These are phyloP conservation scores for Penstemon davidsonii DNA, from an alignment of 257 asterid genomes.

Conservation along the genomic window DNA sequence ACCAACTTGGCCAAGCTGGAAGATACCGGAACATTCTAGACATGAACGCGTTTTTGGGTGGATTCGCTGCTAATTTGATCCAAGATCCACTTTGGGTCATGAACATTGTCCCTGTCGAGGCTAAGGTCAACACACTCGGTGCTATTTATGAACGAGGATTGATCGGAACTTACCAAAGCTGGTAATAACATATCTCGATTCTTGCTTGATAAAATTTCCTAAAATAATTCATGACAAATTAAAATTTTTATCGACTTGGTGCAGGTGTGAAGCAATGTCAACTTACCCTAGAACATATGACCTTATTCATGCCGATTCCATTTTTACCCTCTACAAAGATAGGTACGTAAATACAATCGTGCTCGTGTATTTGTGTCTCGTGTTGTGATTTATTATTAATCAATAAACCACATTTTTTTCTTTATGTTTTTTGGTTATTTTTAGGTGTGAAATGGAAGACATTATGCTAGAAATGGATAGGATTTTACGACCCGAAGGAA, in stretches of 20 bases:
- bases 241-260: not conserved
- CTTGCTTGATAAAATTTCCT: not conserved
- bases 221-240: not conserved
- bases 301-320: conserved; percentile 73
- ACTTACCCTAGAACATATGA: conserved; percentile 93
- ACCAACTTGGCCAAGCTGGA: conserved; percentile 73
- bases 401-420: not conserved
- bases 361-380: not conserved
- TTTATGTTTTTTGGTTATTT: too few relatives aligned
- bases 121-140: conserved; percentile 61
- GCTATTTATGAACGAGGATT: conserved; percentile 84
- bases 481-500: conserved; percentile 78
- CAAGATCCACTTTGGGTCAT: conserved; percentile 89
- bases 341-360: conserved; percentile 38
- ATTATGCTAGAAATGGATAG: conserved; percentile 86
- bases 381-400: not conserved
- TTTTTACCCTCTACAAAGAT: conserved; percentile 70
- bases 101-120: conserved; percentile 76
- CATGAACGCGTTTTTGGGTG: conserved; percentile 86
- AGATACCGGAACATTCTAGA: conserved; percentile 87
- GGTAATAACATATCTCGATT: conserved; percentile 38
- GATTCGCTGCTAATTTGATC: conserved; percentile 84
- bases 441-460: conserved; percentile 76
- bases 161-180: conserved; percentile 85
- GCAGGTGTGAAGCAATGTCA: conserved; percentile 97